phyloP scores from a whole-genome alignment of 768 basidiomycete genomes.

The Auriscalpium orientale region DNA sequence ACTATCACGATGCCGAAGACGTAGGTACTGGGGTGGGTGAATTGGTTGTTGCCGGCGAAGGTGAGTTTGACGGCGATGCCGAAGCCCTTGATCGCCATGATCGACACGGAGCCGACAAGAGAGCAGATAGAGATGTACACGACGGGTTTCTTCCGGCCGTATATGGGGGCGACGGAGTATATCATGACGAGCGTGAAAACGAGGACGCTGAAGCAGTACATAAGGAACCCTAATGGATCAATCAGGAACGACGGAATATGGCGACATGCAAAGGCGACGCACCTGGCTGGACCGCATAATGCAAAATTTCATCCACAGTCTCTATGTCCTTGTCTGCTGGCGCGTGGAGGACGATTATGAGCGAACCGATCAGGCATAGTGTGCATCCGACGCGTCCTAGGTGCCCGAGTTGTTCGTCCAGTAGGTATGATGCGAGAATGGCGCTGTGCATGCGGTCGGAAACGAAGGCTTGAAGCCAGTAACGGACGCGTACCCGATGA shows the following conservation, averaged over 20 bases:
- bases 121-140: constrained; percentile 97
- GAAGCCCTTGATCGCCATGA: constrained; percentile 99
- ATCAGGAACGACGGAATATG: not conserved
- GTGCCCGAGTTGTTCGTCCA: constrained; percentile 91
- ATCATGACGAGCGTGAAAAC: constrained; percentile 84
- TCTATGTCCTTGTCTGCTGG: constrained; percentile 91
- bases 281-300: constrained; percentile 94
- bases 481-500: constrained; percentile 70
- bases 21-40: constrained; percentile 93
- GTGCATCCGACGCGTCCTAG: constrained; percentile 85
- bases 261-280: constrained; percentile 16
- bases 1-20: constrained; percentile 81
- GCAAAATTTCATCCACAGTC: constrained; percentile 89
- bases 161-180: constrained; percentile 71
- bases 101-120: constrained; percentile 88
- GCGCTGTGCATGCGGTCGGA: constrained; percentile 44
- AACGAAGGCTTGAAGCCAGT: constrained; percentile 2
- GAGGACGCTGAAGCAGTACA: constrained; percentile 83
- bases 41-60: constrained; percentile 88
- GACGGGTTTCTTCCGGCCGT: constrained; percentile 82
- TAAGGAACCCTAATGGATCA: constrained; percentile 61
- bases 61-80: constrained; percentile 96
- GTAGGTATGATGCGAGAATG: constrained; percentile 85
- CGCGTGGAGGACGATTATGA: constrained; percentile 94
- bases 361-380: constrained; percentile 75